Base-by-base conservation (phyloP, 2,329 filamentous ascomycete species). In the Scedosporium boydii region DNA sequence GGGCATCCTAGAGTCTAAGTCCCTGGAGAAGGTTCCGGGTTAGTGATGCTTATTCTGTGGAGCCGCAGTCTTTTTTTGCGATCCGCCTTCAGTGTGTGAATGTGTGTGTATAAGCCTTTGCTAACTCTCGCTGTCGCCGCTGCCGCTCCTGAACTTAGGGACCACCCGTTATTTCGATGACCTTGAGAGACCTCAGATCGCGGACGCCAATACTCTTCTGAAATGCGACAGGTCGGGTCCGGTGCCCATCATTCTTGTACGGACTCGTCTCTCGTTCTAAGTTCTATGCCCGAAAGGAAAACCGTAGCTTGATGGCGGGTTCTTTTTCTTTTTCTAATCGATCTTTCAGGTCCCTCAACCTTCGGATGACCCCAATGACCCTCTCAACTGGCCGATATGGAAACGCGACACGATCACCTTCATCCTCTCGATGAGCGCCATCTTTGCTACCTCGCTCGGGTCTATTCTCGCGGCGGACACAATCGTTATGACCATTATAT, bases 381-480 rank as follows among this genome's bases (percentile, higher is more conserved):
- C 91, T 34, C 79, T 96, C 66, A 82, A 80, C 71, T 97, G 92
- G 93, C 89, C 92, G 23, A 74, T 96, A 64, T 93, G 90, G 89
- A 85, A 84, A 68, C 90, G 92, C 71, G 93, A 97, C 72, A 68
- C 89, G 61, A 92, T 95, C 70, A 88, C 92, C 65, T 79, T 86
- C 63, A 82, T 90, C 65, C 85, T 98, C 27, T 96, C 89, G 66
- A 76, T 95, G 64, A 83, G 89, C 26, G 88, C 90, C 65, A 87
- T 96, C 70, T 88, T 97, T 67, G 93, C 90, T 60, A 90, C 91
- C 12, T 88, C 90, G 0, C 85, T 96, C 9, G 91, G 90, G 34
- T 89, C 93, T 4, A 87, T 97, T 63, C 87, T 97, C 66, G 93
- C 93, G 56, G 90, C 93, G 63, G 93, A 96, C 74, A 96, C 92